These are phyloP conservation scores for Aphanomyces stellatus DNA, from an alignment of 352 stramenopile species.

Conservation along the genomic window DNA sequence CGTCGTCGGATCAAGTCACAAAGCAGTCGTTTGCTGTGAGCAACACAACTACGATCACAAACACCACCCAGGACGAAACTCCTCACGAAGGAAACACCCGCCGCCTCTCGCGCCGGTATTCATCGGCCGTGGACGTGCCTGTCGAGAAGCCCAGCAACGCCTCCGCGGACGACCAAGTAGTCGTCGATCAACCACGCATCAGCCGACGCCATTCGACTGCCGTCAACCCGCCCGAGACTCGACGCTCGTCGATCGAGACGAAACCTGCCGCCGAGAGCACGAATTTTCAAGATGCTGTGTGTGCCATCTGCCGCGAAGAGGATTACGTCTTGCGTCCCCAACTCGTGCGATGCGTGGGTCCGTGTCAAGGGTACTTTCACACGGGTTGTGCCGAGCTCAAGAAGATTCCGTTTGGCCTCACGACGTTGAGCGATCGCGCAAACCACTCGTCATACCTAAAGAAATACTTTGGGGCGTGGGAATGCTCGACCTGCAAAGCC, in stretches of 20 bases:
- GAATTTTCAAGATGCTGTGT: slow-evolving; percentile 25
- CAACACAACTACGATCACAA: background rate
- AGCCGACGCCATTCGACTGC: background rate
- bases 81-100: background rate
- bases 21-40: background rate
- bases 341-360: slow-evolving; percentile 44
- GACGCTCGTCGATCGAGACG: background rate
- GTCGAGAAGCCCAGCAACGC: background rate
- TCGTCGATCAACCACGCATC: no score
- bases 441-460: slow-evolving; percentile 73
- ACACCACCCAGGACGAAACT: background rate
- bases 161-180: no score
- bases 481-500: slow-evolving; percentile 51
- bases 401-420: slow-evolving; percentile 75
- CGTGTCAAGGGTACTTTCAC: slow-evolving; percentile 52
- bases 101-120: background rate
- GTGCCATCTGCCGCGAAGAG: slow-evolving; percentile 56
- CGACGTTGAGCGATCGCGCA: slow-evolving; percentile 70
- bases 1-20: no score
- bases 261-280: background rate
- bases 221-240: background rate
- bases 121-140: no score
- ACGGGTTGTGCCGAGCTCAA: slow-evolving; percentile 65
- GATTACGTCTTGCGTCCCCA: slow-evolving; percentile 79
- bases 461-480: slow-evolving; percentile 76